Evolutionary conservation across 2,329 filamentous ascomycete genomes (phyloP), one percentile per base, ranked within the genome.

Genomic region (Neopestalotiopsis clavispora): DNA sequence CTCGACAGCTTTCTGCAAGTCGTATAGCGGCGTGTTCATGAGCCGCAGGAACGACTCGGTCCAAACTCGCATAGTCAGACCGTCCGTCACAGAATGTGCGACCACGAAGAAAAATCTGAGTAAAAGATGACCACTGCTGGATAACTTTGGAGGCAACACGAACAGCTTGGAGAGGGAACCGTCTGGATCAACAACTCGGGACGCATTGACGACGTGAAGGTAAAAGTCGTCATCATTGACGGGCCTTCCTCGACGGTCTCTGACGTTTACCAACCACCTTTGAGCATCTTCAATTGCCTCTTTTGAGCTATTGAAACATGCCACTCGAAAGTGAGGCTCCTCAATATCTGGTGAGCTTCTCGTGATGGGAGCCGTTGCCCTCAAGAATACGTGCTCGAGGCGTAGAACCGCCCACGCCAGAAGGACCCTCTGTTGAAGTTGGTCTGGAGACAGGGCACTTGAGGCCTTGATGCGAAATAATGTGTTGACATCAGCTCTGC

Each of bases 21-120:
- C 28, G 6, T n/a, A 14, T 10, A 72, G 23, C 4, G 68, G 66
- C 40, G 64, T 67, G 64, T 75, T 75, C 0, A 75, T 58, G 14
- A 74, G 69, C 1, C 69, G 66, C 23, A 72, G 68, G 58, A 75
- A 74, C 62, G 72, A 69, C 2, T 62, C 45, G 20, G 68, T 70
- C 73, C 73, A 75, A 38, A 61, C 70, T 62, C 67, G 69, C 34
- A 63, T 69, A 1, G 73, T 70, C 38, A 75, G 64, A 1, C 74
- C 74, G 40, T 75, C 74, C 3, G 71, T 69, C n/a, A 75, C 74
- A 56, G 75, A 67, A 7, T 75, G 74, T 1, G 73, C 71, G 14
- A 73, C 68, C 14, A 72, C 69, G 40, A 75, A 74, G 9, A 73
- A 61, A 20, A 74, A 72, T 52, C 70, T 68, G 7, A 75, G 45